phyloP scores from a whole-genome alignment of 2,329 filamentous ascomycete genomes.

The Periconia sp. region DNA sequence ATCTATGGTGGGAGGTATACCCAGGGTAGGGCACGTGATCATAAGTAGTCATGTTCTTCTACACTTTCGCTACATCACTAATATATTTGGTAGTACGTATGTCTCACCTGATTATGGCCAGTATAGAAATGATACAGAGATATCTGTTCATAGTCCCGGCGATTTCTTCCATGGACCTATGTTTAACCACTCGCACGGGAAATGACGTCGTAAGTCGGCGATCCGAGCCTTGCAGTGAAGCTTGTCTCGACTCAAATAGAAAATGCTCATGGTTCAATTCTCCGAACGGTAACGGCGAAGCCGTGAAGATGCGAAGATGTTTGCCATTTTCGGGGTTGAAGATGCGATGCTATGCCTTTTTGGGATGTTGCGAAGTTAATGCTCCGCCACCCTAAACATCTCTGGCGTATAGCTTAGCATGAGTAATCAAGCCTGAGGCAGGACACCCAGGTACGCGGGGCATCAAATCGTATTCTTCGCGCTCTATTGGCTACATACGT shows the following conservation, averaged over 20 bases:
- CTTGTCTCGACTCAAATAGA: neutral
- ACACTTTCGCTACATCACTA: too few species aligned
- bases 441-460: too few species aligned
- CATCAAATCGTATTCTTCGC: too few species aligned
- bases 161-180: neutral
- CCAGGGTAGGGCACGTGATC: too few species aligned
- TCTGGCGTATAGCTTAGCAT: neutral
- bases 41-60: too few species aligned
- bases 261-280: neutral
- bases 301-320: neutral
- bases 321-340: slow-evolving; percentile 3
- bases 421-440: neutral
- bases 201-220: slow-evolving; percentile 25
- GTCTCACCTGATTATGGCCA: too few species aligned
- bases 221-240: slow-evolving; percentile 28
- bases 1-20: too few species aligned
- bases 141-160: neutral
- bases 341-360: slow-evolving; percentile 3
- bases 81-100: too few species aligned
- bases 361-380: slow-evolving; percentile 2
- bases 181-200: slow-evolving; percentile 10
- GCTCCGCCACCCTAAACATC: neutral
- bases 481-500: too few species aligned
- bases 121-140: too few species aligned
- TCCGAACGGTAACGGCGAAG: neutral